phyloP scores from a whole-genome alignment of 2,329 filamentous ascomycete species.

The Fusarium paranaense region DNA sequence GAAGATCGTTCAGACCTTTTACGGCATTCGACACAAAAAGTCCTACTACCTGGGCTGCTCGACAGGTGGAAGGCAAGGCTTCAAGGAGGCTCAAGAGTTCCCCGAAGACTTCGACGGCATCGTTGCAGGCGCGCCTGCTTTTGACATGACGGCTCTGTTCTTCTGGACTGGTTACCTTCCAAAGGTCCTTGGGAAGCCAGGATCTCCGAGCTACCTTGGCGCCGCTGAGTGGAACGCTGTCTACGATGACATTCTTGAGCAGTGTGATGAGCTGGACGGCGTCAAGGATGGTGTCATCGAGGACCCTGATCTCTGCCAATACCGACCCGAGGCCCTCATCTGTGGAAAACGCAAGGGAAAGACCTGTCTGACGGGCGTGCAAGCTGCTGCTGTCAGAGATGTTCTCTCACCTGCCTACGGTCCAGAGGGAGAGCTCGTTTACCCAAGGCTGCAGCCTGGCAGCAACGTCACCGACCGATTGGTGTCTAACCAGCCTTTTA shows the following conservation, averaged over 20 bases:
- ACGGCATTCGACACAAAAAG: slow-evolving; percentile 53
- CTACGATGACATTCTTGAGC: slow-evolving; percentile 55
- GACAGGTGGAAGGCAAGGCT: slow-evolving; percentile 68
- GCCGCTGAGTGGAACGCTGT: slow-evolving; percentile 54
- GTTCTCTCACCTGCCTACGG: slow-evolving; percentile 44
- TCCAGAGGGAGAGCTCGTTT: slow-evolving; percentile 51
- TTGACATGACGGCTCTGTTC: slow-evolving; percentile 58
- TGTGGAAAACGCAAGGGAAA: slow-evolving; percentile 41
- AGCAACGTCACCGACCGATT: slow-evolving; percentile 48
- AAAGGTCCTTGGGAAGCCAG: background rate
- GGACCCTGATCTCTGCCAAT: slow-evolving; percentile 57
- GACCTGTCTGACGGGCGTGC: slow-evolving; percentile 5
- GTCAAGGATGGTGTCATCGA: slow-evolving; percentile 63
- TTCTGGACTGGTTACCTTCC: slow-evolving; percentile 20
- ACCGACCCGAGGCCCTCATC: slow-evolving; percentile 55
- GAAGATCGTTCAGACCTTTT: slow-evolving; percentile 50
- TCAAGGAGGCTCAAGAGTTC: slow-evolving; percentile 63
- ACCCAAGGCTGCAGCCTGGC: slow-evolving; percentile 61
- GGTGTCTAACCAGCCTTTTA: slow-evolving; percentile 35
- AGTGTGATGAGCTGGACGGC: slow-evolving; percentile 64
- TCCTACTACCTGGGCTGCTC: slow-evolving; percentile 70
- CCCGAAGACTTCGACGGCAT: slow-evolving; percentile 67
- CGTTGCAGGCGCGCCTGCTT: slow-evolving; percentile 58
- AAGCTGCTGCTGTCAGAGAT: slow-evolving; percentile 16
- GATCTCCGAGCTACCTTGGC: slow-evolving; percentile 32